These are phyloP conservation scores for Schwanniomyces pseudopolymorphus DNA, from an alignment of 805 yeast species.

Conservation along the genomic window DNA sequence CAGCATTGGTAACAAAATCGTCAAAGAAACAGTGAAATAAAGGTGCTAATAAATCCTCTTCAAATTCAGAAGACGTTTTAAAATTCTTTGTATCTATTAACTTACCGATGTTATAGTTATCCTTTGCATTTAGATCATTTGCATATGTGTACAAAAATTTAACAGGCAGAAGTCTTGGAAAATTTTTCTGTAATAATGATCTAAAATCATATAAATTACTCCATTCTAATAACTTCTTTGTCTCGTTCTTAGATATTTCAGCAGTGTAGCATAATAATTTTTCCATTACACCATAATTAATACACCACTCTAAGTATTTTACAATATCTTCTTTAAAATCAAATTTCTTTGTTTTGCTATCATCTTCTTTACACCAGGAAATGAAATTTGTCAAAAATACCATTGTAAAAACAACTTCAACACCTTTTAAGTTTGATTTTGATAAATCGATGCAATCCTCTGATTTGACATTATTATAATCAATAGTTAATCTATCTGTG, in stretches of 20 bases:
- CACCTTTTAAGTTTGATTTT: slow-evolving; percentile 29
- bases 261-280: slow-evolving; percentile 61
- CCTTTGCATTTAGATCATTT: slow-evolving; percentile 24
- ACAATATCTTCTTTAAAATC: slow-evolving; percentile 59
- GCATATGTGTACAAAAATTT: slow-evolving; percentile 52
- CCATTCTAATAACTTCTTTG: slow-evolving; percentile 36
- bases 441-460: slow-evolving; percentile 30
- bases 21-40: slow-evolving; percentile 52
- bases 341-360: slow-evolving; percentile 39
- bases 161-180: slow-evolving; percentile 56
- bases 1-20: slow-evolving; percentile 60
- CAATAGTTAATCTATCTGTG: slow-evolving; percentile 24
- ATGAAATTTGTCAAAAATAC: slow-evolving; percentile 59
- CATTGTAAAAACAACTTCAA: slow-evolving; percentile 45
- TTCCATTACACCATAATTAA: slow-evolving; percentile 70
- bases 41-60: slow-evolving; percentile 33
- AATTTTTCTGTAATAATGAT: slow-evolving; percentile 61
- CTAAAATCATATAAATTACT: slow-evolving; percentile 64
- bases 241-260: slow-evolving; percentile 45
- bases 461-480: slow-evolving; percentile 20
- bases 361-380: slow-evolving; percentile 62
- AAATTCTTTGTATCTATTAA: slow-evolving; percentile 27
- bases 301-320: slow-evolving; percentile 56
- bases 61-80: slow-evolving; percentile 19
- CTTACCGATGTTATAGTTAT: slow-evolving; percentile 26